Base-by-base conservation (phyloP, 1,284 basidiomycete genomes). In the Moniliella sp. region DNA sequence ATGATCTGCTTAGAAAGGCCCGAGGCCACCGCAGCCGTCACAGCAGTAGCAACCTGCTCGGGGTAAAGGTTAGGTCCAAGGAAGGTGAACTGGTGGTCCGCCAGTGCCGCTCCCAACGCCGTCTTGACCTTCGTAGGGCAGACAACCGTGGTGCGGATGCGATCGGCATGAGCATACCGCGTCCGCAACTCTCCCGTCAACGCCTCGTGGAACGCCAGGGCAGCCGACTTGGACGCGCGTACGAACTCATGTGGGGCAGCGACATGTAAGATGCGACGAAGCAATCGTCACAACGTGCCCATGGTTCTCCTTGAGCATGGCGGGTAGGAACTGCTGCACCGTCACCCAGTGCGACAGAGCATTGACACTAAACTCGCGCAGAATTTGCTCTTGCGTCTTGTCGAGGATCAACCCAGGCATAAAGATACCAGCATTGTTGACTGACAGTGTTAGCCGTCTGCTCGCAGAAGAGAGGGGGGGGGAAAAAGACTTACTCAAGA, bases 61-160 rank as follows among this genome's bases (percentile, higher is more conserved):
- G 56, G 46, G 28, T 51, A 46, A 12, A 59, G 40, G 10, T 43
- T 48, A 14, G 54, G 56, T n/a, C 39, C 45, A 28, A 57, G 36
- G 41, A 59, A 59, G 10, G 43, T 40, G 15, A 46, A 44, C 18
- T 32, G 5, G 14, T 49, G 41, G 35, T 54, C 48, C 27, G 53
- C 49, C 45, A 59, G 49, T 1, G 46, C 51, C 14, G 50, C 42
- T 17, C 51, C 54, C 4, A 59, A 43, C 4, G 50, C 40, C 25
- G 56, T 59, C 23, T 43, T 39, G n/a, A 59, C 56, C 33, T 59
- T 59, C 27, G 52, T 55, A 9, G 56, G 56, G 1, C 42, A 45
- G 30, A 48, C 47, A 25, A 57, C 35, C 12, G 56, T 48, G 3
- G 56, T 48, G 13, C 56, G 46, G 10, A 59, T 48, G 10, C 44